phyloP scores from a whole-genome alignment of 306 rosid species.

The Lathyrus sativus region DNA sequence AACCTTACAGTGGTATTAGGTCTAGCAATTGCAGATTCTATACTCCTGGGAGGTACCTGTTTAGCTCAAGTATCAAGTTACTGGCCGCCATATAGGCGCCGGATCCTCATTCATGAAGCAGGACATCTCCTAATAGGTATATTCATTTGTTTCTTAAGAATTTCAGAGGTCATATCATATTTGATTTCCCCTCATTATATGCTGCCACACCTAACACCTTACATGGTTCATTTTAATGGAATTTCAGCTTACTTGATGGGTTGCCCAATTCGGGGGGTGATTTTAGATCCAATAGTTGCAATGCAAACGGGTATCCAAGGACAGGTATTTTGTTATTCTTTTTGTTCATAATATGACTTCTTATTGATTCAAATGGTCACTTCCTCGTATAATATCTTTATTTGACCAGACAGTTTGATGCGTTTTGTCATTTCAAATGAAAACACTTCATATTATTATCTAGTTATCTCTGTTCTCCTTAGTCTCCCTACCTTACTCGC shows the following conservation, averaged over 20 bases:
- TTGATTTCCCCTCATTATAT: conserved; percentile 14
- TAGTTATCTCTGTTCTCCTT: conserved; percentile 18
- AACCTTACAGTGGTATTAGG: conserved; percentile 76
- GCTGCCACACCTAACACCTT: conserved; percentile 23
- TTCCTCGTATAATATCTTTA: conserved; percentile 11
- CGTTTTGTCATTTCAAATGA: conserved; percentile 15
- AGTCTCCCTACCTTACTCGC: too few relatives aligned
- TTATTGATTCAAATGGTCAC: conserved; percentile 19
- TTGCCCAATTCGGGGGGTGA: conserved; percentile 93
- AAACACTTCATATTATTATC: conserved; percentile 25
- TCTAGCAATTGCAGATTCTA: conserved; percentile 75
- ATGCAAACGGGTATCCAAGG: conserved; percentile 98
- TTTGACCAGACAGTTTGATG: conserved; percentile 18
- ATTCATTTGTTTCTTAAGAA: conserved; percentile 16
- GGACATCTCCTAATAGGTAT: conserved; percentile 84
- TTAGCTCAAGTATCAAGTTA: conserved; percentile 92
- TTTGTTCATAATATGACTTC: conserved; percentile 25
- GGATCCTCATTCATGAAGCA: conserved; percentile 92
- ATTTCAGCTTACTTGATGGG: conserved; percentile 91
- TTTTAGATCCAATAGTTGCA: conserved; percentile 91
- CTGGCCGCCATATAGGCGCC: conserved; percentile 91
- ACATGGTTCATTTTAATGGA: conserved; percentile 32
- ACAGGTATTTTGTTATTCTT: conserved; percentile 58
- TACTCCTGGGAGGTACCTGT: conserved; percentile 87
- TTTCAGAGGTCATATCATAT: conserved; percentile 23